Evolutionary conservation across 1,284 basidiomycete genomes (phyloP), one percentile per base, ranked within the genome.

Genomic region (Tylopilus sp.): DNA sequence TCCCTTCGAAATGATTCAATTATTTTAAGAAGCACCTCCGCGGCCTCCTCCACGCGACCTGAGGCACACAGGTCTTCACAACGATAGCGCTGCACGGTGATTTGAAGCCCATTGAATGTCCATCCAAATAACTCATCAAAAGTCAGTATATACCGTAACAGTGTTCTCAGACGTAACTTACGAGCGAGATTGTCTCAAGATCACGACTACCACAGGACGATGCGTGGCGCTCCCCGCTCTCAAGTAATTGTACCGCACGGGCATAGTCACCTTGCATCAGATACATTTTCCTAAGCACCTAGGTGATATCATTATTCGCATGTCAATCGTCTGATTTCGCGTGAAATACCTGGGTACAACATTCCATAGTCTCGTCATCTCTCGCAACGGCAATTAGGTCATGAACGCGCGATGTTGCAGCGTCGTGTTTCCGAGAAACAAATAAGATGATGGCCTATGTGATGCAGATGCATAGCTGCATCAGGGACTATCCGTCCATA

Each of bases 381-480:
- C 9, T 37, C 11, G 48, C 29, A 8, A 36, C 9, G 5, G 33
- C 19, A 10, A 50, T 50, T 33, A 50, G 15, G n/a, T 31, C 19
- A 13, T 43, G 41, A 8, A 50, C 20, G 6, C 31, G 48, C 2
- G 41, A 43, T 22, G 36, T 48, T 0, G 57, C 57, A 0, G 9
- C 10, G 7, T 50, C 42, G 15, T 35, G 8, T 37, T 55, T 58
- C 4, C 39, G n/a, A 6, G 44, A 33, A 4, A 43, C 7, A 20
- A 56, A 58, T 7, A 50, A 9, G 24, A 51, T 14, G 9, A 58
- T 22, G 9, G 40, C 13, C 57, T 58, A 5, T 1, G 14, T 6
- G 22, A 39, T 3, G 14, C 14, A 22, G 7, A 31, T 11, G n/a
- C 2, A 56, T 10, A 35, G 29, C 32, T 8, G 4, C 13, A 22